Evolutionary conservation across 2,329 filamentous ascomycete species (phyloP).

Genomic region (Arthroderma sp.): DNA sequence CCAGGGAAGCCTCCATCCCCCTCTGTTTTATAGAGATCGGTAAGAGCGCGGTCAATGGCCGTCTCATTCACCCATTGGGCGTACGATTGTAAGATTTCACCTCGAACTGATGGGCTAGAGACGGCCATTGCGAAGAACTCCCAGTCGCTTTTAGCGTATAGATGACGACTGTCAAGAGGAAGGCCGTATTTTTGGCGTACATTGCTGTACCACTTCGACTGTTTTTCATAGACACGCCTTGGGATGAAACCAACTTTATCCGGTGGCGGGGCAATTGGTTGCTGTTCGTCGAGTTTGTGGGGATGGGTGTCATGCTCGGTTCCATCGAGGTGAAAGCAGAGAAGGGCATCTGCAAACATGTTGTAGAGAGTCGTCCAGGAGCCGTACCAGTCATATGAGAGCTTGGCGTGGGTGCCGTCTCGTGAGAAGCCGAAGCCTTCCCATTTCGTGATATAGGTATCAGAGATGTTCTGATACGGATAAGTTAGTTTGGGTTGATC

Average conservation of each 20-base stretch:
- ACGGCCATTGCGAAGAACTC: slow-evolving; percentile 80
- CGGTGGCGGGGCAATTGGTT: slow-evolving; percentile 18
- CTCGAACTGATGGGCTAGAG: slow-evolving; percentile 53
- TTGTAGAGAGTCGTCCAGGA: slow-evolving; percentile 81
- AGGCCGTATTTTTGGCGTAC: slow-evolving; percentile 73
- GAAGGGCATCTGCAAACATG: slow-evolving; percentile 64
- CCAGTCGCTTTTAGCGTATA: slow-evolving; percentile 86
- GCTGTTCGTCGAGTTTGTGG: slow-evolving; percentile 17
- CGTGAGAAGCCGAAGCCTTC: slow-evolving; percentile 56
- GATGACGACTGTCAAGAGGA: slow-evolving; percentile 66
- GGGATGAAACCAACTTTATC: slow-evolving; percentile 52
- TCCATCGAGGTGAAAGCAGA: slow-evolving; percentile 61
- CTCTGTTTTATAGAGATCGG: slow-evolving; percentile 73
- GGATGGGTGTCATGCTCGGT: slow-evolving; percentile 21
- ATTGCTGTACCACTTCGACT: slow-evolving; percentile 67
- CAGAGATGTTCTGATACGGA: slow-evolving; percentile 41
- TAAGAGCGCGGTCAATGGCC: slow-evolving; percentile 60
- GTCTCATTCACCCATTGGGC: slow-evolving; percentile 79
- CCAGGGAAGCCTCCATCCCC: slow-evolving; percentile 63
- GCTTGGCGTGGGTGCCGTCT: slow-evolving; percentile 58
- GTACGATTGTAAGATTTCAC: slow-evolving; percentile 60
- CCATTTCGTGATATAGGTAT: slow-evolving; percentile 62
- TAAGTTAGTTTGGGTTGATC: slow-evolving; percentile 9
- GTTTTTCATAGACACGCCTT: slow-evolving; percentile 61
- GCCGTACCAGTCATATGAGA: slow-evolving; percentile 68